Conservation (phyloP, 352 stramenopile species). For the Globisporangium solare region DNA sequence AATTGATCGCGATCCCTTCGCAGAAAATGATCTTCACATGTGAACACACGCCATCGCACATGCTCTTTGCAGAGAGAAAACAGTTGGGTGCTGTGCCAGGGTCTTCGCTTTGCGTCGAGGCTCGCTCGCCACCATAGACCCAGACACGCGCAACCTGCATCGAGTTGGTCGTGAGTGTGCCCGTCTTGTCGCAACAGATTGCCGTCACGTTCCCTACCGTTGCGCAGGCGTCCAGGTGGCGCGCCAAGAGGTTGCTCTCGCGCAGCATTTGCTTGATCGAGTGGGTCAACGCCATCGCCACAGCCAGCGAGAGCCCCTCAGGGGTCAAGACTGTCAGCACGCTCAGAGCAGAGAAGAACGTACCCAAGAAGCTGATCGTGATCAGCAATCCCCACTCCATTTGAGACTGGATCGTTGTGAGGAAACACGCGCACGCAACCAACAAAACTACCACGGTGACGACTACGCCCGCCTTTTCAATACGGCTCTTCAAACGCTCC, state of each 20-base stretch:
- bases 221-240: slow-evolving; percentile 94
- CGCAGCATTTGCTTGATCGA: slow-evolving; percentile 94
- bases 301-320: slow-evolving; percentile 86
- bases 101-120: no score
- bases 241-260: slow-evolving; percentile 93
- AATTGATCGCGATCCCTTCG: slow-evolving; percentile 81
- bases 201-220: slow-evolving; percentile 97
- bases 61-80: no score
- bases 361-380: slow-evolving; percentile 37
- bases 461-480: no score
- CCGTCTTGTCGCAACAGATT: slow-evolving; percentile 96
- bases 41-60: neutral
- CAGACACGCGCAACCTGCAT: slow-evolving; percentile 92
- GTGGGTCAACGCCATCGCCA: slow-evolving; percentile 88
- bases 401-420: no score
- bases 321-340: slow-evolving; percentile 81
- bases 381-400: slow-evolving; percentile 1
- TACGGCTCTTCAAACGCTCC: slow-evolving; percentile 46
- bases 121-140: slow-evolving; percentile 15
- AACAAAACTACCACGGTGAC: slow-evolving; percentile 35
- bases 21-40: slow-evolving; percentile 28
- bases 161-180: slow-evolving; percentile 94
- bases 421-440: slow-evolving; percentile 14
- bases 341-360: slow-evolving; percentile 80
- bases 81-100: no score